These are phyloP conservation scores for Guadua angustifolia DNA, from an alignment of 176 grass and related monocot species.

Conservation along the genomic window DNA sequence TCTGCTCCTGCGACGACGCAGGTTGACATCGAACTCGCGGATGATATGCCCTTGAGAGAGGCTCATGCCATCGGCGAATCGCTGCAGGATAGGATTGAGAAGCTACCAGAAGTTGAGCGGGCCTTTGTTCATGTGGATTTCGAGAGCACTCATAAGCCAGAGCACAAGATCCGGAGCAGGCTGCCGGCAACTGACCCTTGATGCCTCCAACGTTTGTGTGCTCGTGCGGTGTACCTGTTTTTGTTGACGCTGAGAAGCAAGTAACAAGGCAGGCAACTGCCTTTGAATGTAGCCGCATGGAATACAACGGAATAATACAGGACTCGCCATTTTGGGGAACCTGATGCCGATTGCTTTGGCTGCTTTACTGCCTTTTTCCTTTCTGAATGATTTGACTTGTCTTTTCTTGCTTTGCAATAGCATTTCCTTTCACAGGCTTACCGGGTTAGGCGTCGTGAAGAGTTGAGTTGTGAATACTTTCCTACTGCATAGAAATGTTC, in stretches of 20 bases:
- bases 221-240: neutral
- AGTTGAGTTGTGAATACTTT: neutral
- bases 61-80: conserved; percentile 76
- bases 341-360: neutral
- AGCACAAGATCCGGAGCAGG: conserved; percentile 65
- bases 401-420: neutral
- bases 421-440: neutral
- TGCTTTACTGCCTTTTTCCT: neutral
- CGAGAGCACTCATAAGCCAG: conserved; percentile 78
- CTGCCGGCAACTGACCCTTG: conserved; percentile 50
- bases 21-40: conserved; percentile 69
- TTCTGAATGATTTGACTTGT: neutral
- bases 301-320: neutral
- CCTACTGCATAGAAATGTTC: conserved; percentile 17
- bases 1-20: conserved; percentile 30
- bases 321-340: neutral
- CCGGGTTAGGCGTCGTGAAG: neutral
- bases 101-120: conserved; percentile 71
- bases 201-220: neutral
- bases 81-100: conserved; percentile 74
- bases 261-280: neutral
- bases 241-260: neutral
- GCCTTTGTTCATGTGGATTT: conserved; percentile 96
- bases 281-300: neutral
- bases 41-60: conserved; percentile 67